These are phyloP conservation scores for Haplographium delicatum DNA, from an alignment of 495 filamentous ascomycete genomes.

Conservation along the genomic window DNA sequence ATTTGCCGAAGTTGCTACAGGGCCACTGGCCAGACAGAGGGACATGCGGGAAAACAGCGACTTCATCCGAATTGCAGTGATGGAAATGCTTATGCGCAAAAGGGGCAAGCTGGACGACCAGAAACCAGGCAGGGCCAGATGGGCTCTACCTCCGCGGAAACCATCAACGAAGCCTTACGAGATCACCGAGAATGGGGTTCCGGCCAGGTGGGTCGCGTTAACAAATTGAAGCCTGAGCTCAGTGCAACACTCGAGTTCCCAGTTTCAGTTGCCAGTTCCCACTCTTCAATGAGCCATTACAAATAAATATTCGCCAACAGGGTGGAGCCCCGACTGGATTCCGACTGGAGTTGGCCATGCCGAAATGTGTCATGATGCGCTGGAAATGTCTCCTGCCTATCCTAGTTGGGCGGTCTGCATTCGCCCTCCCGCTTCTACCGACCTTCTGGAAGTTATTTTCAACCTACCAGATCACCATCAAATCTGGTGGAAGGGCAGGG, in stretches of 20 bases:
- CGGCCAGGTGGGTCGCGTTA: slow-evolving; percentile 42
- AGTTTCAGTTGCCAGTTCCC: too few relatives aligned
- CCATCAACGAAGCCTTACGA: slow-evolving; percentile 44
- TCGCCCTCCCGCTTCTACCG: too few relatives aligned
- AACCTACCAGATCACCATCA: background rate
- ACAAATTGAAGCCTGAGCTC: slow-evolving; percentile 16
- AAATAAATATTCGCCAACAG: too few relatives aligned
- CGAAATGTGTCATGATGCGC: too few relatives aligned
- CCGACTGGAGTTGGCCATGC: too few relatives aligned
- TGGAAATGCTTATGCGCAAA: slow-evolving; percentile 97
- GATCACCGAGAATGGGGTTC: slow-evolving; percentile 46
- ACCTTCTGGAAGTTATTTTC: slow-evolving; percentile 11
- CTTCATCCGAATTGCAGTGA: slow-evolving; percentile 87
- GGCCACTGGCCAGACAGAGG: slow-evolving; percentile 62
- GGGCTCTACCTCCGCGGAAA: slow-evolving; percentile 85
- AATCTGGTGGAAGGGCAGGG: too few relatives aligned
- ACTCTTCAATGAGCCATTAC: too few relatives aligned
- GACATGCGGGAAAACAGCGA: slow-evolving; percentile 91
- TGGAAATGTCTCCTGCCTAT: too few relatives aligned
- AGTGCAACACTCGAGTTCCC: too few relatives aligned
- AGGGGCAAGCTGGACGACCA: slow-evolving; percentile 84
- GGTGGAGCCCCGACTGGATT: too few relatives aligned
- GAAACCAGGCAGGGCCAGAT: slow-evolving; percentile 72
- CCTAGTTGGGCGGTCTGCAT: too few relatives aligned
- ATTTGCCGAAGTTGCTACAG: slow-evolving; percentile 18